Evolutionary conservation across 768 basidiomycete species (phyloP), one percentile per base, ranked within the genome.

Genomic region (Rhizopogon vesiculosus): DNA sequence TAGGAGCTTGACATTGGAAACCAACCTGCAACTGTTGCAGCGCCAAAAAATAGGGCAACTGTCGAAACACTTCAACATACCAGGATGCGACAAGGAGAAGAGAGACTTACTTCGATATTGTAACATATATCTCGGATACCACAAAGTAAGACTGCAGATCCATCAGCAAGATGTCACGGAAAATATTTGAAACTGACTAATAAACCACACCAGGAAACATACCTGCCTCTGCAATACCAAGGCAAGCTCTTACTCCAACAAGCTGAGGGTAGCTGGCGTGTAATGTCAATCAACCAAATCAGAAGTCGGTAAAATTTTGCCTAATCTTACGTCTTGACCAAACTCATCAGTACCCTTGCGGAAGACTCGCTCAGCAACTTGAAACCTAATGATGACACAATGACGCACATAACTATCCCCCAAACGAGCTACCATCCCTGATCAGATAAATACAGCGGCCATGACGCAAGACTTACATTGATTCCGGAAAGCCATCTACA

Each of bases 171-270:
- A n/a, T 9, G 16, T 28, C 35, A 7, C 5, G 33, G 4, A 19
- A 7, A 16, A 2, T 2, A 7, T 18, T 18, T 8, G 18, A 45
- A 25, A 66, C 78, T 44, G 54, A 87, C 87, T 86, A 89, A 71
- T 87, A 91, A 0, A 81, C 78, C 9, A 89, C 84, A 25, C 87
- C 87, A 10, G 88, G 87, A 66, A 86, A 89, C 9, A 88, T 64
- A 3, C 88, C 86, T 5, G 85, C 83, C 68, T 90, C 88, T 0
- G 85, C 78, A 2, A 85, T 63, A 2, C 87, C 88, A 0, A 89
- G 78, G 56, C 78, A 80, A 7, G 83, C 68, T 9, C 85, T 78
- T 9, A 73, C 74, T 18, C 76, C 84, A 12, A 85, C 77, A 13
- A 87, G 77, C 62, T 86, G 79, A 8, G 78, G 78, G 62, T 84